These are phyloP conservation scores for Trichoderma gracile DNA, from an alignment of 2,329 filamentous ascomycete genomes.

Conservation along the genomic window DNA sequence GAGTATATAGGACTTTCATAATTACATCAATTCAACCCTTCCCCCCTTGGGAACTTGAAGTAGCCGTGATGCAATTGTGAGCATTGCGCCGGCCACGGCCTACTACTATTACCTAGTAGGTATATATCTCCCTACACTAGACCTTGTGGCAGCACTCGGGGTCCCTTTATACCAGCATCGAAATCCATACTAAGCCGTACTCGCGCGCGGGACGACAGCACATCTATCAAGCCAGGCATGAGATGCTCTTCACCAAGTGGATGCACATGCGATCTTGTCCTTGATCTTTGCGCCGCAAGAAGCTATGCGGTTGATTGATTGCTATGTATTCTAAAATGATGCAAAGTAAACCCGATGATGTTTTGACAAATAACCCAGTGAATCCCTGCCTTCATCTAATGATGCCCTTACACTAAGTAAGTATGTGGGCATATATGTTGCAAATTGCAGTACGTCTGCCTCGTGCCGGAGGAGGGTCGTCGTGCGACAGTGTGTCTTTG, in stretches of 20 bases:
- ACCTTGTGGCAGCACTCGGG: too few relatives aligned
- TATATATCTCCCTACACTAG: too few relatives aligned
- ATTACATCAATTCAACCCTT: too few relatives aligned
- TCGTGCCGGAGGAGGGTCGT: not conserved
- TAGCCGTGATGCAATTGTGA: too few relatives aligned
- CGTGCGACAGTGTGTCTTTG: not conserved
- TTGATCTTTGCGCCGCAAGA: not conserved
- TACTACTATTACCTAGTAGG: too few relatives aligned
- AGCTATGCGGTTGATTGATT: not conserved
- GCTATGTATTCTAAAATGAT: slow-evolving; percentile 14
- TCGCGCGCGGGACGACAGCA: too few relatives aligned
- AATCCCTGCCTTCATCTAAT: not conserved
- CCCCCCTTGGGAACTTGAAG: too few relatives aligned
- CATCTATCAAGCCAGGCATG: not conserved
- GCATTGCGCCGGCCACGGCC: too few relatives aligned
- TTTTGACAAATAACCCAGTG: slow-evolving; percentile 20
- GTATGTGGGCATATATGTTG: slow-evolving; percentile 21
- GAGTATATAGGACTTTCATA: too few relatives aligned
- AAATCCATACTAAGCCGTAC: not conserved
- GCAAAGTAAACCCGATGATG: slow-evolving; percentile 12
- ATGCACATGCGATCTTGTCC: not conserved
- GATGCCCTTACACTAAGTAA: slow-evolving; percentile 16
- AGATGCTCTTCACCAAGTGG: not conserved
- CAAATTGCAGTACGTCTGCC: slow-evolving; percentile 9
- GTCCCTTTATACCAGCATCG: not conserved